Base-by-base conservation (phyloP, 179 eudicot species). In the Patellifolia procumbens region DNA sequence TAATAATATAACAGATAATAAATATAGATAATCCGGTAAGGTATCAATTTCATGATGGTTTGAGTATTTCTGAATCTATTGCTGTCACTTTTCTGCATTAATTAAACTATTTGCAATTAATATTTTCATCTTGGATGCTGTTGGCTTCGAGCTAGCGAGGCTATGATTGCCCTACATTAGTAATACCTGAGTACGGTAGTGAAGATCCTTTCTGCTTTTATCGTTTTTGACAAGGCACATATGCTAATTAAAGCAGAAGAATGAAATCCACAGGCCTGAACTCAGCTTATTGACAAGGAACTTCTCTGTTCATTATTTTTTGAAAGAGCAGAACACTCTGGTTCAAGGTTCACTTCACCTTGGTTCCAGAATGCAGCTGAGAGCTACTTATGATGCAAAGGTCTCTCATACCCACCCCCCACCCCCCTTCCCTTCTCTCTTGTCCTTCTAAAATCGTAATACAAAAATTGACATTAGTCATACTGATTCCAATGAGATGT, bases 321-420 rank as follows among this genome's bases (percentile, higher is more conserved):
- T 87, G 42, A 90, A 88, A 56, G 90, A 89, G 65, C 81, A 78
- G 79, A 86, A 88, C 72, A 87, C 90, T 29, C 76, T 89, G 62
- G 79, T 92, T 73, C 88, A 81, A 69, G 82, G 84, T 72, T 82
- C 82, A 15, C 67, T 83, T 43, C 86, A 85, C 48, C 61, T 89
- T 53, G 82, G 72, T 37, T 90, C 96, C 43, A 85, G 87, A 37
- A 73, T 94, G 80, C 90, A 81, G 69, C 79, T 94, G 66, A 81
- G 76, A 78, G 94, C 92, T 84, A 79, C 86, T 74, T 95, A 85
- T 79, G 85, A 87, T 83, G 77, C 88, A 31, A 89, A 92, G 96
- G 98, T 94, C 80, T 77, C 81, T 71, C 67, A 29, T 26, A 28
- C 22, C 42, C 37, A 15, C 59, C 29, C 56, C 72, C 43, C 81